Conservation (phyloP, 2,329 filamentous ascomycete genomes). For the Xylaria sp. region DNA sequence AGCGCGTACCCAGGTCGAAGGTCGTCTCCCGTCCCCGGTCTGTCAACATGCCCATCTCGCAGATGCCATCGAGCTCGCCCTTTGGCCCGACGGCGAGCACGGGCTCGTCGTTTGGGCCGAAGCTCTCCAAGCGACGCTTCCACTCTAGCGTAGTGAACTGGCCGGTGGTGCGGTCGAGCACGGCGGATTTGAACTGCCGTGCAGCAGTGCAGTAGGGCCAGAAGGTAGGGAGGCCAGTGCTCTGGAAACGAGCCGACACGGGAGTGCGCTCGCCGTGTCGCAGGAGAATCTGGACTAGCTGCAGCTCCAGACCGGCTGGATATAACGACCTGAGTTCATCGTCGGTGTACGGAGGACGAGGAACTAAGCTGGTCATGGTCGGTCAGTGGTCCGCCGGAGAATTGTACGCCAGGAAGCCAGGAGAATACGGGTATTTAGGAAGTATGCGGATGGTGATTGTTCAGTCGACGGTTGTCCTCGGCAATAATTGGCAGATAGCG, state of each 20-base stretch:
- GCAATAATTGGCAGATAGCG: background rate
- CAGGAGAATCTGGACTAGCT: slow-evolving; percentile 88
- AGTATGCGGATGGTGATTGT: too few species aligned
- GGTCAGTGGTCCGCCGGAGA: slow-evolving; percentile 28
- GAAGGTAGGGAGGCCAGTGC: slow-evolving; percentile 72
- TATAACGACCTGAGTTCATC: slow-evolving; percentile 86
- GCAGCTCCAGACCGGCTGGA: slow-evolving; percentile 80
- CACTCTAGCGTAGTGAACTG: slow-evolving; percentile 64
- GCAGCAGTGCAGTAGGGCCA: slow-evolving; percentile 94
- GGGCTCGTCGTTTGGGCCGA: slow-evolving; percentile 76
- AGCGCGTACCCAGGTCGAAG: slow-evolving; percentile 72
- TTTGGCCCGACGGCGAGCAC: slow-evolving; percentile 73
- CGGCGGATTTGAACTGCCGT: slow-evolving; percentile 69
- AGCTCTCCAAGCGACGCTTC: slow-evolving; percentile 83
- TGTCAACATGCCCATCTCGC: slow-evolving; percentile 81
- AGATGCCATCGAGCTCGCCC: slow-evolving; percentile 81
- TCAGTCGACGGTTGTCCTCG: background rate
- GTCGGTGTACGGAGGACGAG: slow-evolving; percentile 79
- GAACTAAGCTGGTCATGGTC: slow-evolving; percentile 80
- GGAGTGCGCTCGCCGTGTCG: slow-evolving; percentile 86
- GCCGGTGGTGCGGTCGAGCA: slow-evolving; percentile 57
- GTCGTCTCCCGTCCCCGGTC: slow-evolving; percentile 80
- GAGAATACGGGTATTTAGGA: background rate
- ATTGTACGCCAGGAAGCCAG: slow-evolving; percentile 2
- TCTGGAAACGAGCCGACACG: slow-evolving; percentile 87